Conservation (phyloP, 768 basidiomycete genomes). For the Suillus paluster region DNA sequence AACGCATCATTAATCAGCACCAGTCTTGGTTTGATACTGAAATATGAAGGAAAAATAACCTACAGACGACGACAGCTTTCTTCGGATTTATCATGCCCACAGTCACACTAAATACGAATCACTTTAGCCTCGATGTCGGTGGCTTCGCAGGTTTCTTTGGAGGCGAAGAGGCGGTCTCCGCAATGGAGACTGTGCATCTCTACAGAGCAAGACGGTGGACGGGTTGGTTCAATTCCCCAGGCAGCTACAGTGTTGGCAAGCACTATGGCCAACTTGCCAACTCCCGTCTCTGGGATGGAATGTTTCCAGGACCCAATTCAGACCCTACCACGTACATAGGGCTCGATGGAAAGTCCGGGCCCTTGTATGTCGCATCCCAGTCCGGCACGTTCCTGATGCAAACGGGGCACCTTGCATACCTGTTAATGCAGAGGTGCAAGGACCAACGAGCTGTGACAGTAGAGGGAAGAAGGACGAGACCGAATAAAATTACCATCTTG, state of each 20-base stretch:
- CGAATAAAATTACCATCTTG: conserved; percentile 26
- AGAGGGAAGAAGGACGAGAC: conserved; percentile 23
- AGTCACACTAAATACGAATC: conserved; percentile 9
- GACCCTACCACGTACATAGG: conserved; percentile 30
- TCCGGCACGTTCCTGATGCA: conserved; percentile 35
- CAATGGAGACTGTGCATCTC: conserved; percentile 41
- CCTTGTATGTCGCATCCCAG: conserved; percentile 27
- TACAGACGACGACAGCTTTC: conserved; percentile 8
- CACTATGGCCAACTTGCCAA: conserved; percentile 34
- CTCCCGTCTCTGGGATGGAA: conserved; percentile 34
- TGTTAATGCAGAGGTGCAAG: conserved; percentile 26
- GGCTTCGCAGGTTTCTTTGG: conserved; percentile 43
- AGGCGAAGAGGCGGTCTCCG: conserved; percentile 42
- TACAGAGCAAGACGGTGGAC: conserved; percentile 35
- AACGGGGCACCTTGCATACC: conserved; percentile 36
- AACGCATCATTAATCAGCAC: too few relatives aligned
- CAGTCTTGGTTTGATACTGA: neutral
- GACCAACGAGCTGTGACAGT: conserved; percentile 1
- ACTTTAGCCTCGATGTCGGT: conserved; percentile 31
- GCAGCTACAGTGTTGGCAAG: conserved; percentile 40
- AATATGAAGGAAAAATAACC: neutral
- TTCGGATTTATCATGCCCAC: conserved; percentile 4
- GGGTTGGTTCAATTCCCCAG: conserved; percentile 43
- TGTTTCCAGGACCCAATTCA: conserved; percentile 35
- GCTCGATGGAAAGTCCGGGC: conserved; percentile 32